Conservation (phyloP, 371 early-diverging fungal genomes). For the Dichotomocladium elegans region DNA sequence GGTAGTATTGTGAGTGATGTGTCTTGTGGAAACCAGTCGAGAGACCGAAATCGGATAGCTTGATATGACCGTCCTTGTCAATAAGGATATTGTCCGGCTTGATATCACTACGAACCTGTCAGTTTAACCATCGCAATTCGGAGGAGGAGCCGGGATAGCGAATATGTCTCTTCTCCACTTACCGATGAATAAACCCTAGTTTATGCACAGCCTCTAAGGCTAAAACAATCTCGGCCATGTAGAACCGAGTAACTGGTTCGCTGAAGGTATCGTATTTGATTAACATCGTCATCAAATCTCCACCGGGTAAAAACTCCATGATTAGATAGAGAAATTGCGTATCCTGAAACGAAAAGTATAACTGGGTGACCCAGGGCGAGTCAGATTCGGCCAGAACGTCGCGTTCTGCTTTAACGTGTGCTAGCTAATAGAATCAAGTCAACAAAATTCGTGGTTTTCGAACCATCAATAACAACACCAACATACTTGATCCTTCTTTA, state of each 20-base stretch:
- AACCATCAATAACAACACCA: background rate
- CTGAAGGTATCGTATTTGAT: slow-evolving; percentile 95
- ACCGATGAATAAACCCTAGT: slow-evolving; percentile 96
- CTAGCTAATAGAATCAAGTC: slow-evolving; percentile 53
- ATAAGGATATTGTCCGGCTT: slow-evolving; percentile 88
- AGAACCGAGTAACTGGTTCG: slow-evolving; percentile 94
- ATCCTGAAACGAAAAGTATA: slow-evolving; percentile 95
- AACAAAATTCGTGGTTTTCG: background rate
- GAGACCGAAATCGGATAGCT: slow-evolving; percentile 95
- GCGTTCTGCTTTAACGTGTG: slow-evolving; percentile 96
- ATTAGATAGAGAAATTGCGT: slow-evolving; percentile 88
- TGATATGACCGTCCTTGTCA: slow-evolving; percentile 82
- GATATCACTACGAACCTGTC: slow-evolving; percentile 58
- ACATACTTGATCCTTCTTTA: slow-evolving; percentile 90
- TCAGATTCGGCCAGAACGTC: slow-evolving; percentile 95
- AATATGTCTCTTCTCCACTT: slow-evolving; percentile 36
- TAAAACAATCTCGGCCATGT: slow-evolving; percentile 95
- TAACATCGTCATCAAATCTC: slow-evolving; percentile 97
- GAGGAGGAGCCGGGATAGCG: background rate
- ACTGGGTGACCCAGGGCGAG: slow-evolving; percentile 98
- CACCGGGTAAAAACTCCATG: slow-evolving; percentile 98
- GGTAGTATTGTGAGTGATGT: slow-evolving; percentile 93
- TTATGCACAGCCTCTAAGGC: slow-evolving; percentile 95
- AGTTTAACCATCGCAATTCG: too few relatives aligned
- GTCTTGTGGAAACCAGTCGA: slow-evolving; percentile 98